These are phyloP conservation scores for Cryptosporidium viatorum DNA, from an alignment of 169 alveolate genomes.

Conservation along the genomic window DNA sequence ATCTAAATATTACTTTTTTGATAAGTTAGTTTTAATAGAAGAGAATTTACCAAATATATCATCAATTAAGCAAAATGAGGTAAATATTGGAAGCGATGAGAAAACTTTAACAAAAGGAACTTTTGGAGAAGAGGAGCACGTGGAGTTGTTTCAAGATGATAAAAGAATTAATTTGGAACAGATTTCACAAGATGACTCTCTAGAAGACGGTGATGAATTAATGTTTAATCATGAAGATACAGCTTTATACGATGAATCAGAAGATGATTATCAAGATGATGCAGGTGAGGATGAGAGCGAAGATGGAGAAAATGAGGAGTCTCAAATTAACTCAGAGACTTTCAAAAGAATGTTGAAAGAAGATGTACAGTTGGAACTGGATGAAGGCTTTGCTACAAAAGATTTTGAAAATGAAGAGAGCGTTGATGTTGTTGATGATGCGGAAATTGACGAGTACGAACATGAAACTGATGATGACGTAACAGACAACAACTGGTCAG, in stretches of 20 bases:
- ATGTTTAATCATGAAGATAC: background rate
- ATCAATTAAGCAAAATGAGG: background rate
- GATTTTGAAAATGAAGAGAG: slow-evolving; percentile 17
- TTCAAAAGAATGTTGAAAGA: slow-evolving; percentile 23
- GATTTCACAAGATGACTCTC: background rate
- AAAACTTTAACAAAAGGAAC: background rate
- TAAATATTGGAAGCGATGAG: background rate
- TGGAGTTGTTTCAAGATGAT: background rate
- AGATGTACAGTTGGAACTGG: slow-evolving; percentile 31
- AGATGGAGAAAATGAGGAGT: slow-evolving; percentile 41
- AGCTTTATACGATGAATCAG: background rate
- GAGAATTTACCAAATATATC: background rate
- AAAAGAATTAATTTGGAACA: background rate
- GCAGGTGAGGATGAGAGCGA: slow-evolving; percentile 4
- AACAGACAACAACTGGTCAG: slow-evolving; percentile 58
- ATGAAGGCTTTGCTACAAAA: slow-evolving; percentile 48
- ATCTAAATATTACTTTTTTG: background rate
- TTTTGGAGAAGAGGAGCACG: slow-evolving; percentile 14
- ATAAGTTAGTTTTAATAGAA: background rate
- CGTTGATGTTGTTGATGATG: slow-evolving; percentile 26
- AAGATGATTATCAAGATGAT: background rate
- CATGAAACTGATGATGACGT: slow-evolving; percentile 41
- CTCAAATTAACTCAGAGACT: background rate
- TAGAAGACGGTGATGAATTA: background rate
- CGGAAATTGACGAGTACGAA: slow-evolving; percentile 37